Conservation (phyloP, 768 basidiomycete species). For the Suillus placidus region DNA sequence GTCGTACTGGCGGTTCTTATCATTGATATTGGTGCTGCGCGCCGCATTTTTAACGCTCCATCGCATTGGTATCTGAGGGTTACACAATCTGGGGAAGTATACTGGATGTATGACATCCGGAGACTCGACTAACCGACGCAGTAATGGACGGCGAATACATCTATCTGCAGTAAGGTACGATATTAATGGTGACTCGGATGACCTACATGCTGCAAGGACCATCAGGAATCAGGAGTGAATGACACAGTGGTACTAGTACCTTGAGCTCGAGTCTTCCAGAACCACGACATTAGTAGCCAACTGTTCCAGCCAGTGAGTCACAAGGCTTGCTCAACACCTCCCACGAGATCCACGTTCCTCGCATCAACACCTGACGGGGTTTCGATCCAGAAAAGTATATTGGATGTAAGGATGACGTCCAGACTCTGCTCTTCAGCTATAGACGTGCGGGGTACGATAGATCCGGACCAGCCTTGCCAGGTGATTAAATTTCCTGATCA, state of each 20-base stretch:
- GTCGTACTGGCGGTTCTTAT: not conserved
- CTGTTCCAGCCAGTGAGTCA: not conserved
- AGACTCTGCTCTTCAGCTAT: not conserved
- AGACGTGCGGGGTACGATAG: not conserved
- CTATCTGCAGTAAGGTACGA: too few species aligned
- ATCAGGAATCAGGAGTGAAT: too few species aligned
- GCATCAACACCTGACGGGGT: not conserved
- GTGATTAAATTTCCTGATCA: not conserved
- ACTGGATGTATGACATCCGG: not conserved
- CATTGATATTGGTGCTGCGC: too few species aligned
- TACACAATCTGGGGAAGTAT: not conserved
- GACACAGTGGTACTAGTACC: too few species aligned
- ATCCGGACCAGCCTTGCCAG: not conserved
- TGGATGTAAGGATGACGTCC: not conserved
- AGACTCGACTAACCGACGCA: too few species aligned
- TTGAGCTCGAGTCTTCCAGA: too few species aligned
- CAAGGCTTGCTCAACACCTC: not conserved
- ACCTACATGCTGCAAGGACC: too few species aligned
- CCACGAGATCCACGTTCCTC: not conserved
- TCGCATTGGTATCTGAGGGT: not conserved
- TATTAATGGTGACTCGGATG: too few species aligned
- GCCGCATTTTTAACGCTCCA: too few species aligned
- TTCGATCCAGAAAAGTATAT: not conserved
- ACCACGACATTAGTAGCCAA: not conserved
- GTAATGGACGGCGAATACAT: too few species aligned